Evolutionary conservation across 257 asterid species (phyloP).

Genomic region (Lithospermum erythrorhizon): DNA sequence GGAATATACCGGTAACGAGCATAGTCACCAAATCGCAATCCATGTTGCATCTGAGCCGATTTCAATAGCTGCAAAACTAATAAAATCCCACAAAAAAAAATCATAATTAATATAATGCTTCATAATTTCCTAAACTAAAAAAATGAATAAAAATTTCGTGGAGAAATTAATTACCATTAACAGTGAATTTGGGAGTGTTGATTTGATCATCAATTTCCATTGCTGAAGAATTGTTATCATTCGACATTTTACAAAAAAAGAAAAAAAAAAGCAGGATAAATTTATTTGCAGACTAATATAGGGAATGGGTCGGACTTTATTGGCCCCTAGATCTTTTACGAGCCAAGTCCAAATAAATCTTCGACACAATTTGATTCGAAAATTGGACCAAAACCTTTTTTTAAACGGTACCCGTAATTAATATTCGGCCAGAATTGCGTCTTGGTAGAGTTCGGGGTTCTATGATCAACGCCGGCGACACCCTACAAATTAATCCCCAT

Average conservation of each 20-base stretch:
- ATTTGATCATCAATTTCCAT: constrained; percentile 79
- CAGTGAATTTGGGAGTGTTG: constrained; percentile 58
- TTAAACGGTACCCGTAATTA: too few species aligned
- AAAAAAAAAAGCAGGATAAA: too few species aligned
- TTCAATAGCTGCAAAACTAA: constrained; percentile 82
- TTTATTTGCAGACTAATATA: too few species aligned
- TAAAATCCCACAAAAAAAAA: constrained; percentile 14
- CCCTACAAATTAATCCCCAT: too few species aligned
- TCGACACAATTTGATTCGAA: too few species aligned
- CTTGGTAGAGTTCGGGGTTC: too few species aligned
- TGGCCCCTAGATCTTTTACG: too few species aligned
- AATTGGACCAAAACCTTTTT: too few species aligned
- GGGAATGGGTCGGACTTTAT: too few species aligned
- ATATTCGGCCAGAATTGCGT: too few species aligned
- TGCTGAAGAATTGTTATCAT: constrained; percentile 35
- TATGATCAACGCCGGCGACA: too few species aligned
- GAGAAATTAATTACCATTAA: constrained; percentile 47
- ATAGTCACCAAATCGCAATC: constrained; percentile 89
- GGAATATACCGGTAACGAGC: constrained; percentile 65
- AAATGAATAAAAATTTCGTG: not conserved
- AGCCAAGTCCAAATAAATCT: too few species aligned
- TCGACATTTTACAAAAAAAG: constrained; percentile 29
- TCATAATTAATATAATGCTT: not conserved
- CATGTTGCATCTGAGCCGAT: constrained; percentile 99
- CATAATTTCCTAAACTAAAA: not conserved